A percentile compares a stretch with the other conserved stretches of the same genome.
Evolutionary conservation across 2,329 filamentous ascomycete genomes (phyloP).

Genomic region (Fusarium vanettenii): DNA sequence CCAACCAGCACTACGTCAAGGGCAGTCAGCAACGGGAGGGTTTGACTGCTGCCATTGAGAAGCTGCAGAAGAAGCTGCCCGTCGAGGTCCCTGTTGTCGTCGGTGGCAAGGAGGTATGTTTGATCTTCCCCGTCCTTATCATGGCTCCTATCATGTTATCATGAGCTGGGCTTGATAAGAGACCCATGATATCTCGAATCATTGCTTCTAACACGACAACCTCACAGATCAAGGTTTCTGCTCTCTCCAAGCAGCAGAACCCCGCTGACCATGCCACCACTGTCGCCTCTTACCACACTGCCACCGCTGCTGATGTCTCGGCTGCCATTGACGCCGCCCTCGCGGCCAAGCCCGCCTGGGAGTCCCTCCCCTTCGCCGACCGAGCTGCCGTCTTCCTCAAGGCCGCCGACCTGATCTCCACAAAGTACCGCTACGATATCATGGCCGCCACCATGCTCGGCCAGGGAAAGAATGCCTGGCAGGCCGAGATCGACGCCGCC

Average conservation of each 20-base stretch:
- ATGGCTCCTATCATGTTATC: background rate
- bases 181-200: background rate
- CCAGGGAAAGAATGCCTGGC: slow-evolving; percentile 98
- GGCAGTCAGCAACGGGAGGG: slow-evolving; percentile 82
- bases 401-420: slow-evolving; percentile 89
- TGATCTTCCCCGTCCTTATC: background rate
- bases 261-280: slow-evolving; percentile 82
- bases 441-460: slow-evolving; percentile 97
- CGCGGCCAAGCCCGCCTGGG: slow-evolving; percentile 88
- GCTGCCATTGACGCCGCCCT: slow-evolving; percentile 86
- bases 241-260: slow-evolving; percentile 79
- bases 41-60: slow-evolving; percentile 78
- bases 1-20: slow-evolving; percentile 94
- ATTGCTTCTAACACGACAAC: slow-evolving; percentile 12
- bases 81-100: slow-evolving; percentile 86
- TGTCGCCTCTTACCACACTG: slow-evolving; percentile 87
- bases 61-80: slow-evolving; percentile 74
- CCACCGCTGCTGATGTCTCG: slow-evolving; percentile 79
- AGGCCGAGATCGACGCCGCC: slow-evolving; percentile 97
- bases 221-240: slow-evolving; percentile 72
- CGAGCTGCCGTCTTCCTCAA: slow-evolving; percentile 95
- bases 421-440: slow-evolving; percentile 95
- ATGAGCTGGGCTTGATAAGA: background rate
- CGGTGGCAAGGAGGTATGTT: slow-evolving; percentile 79
- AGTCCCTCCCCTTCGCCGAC: slow-evolving; percentile 87